Evolutionary conservation across 2,329 filamentous ascomycete genomes (phyloP).

Genomic region (Xylaria sp.): DNA sequence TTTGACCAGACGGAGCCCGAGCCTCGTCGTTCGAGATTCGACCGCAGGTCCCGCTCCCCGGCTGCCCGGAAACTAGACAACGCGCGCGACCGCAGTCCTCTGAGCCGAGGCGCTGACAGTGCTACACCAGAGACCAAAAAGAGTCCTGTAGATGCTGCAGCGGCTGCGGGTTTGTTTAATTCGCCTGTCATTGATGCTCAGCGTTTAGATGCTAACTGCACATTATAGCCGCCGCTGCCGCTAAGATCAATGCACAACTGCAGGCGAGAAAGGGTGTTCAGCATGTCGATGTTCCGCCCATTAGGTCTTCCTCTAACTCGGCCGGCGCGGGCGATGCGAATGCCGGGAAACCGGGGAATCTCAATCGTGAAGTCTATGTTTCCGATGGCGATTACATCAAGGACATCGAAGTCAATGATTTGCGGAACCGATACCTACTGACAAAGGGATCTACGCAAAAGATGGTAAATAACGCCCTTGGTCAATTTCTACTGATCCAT

Average conservation of each 20-base stretch:
- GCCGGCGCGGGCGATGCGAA: constrained; percentile 52
- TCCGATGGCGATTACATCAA: constrained; percentile 98
- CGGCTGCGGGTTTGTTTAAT: constrained; percentile 74
- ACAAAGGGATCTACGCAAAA: constrained; percentile 98
- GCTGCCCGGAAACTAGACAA: constrained; percentile 73
- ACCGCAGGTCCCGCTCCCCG: constrained; percentile 90
- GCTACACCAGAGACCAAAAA: constrained; percentile 56
- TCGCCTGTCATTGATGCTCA: constrained; percentile 10
- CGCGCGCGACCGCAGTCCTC: constrained; percentile 82
- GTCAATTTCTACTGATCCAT: constrained; percentile 72
- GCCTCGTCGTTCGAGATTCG: constrained; percentile 82
- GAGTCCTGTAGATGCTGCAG: constrained; percentile 72
- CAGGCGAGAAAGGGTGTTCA: constrained; percentile 90
- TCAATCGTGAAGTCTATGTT: constrained; percentile 91
- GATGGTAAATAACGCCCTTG: constrained; percentile 93
- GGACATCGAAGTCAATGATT: constrained; percentile 98
- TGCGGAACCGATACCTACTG: constrained; percentile 95
- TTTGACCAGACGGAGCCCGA: constrained; percentile 93
- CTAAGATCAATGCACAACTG: constrained; percentile 84
- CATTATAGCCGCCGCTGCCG: constrained; percentile 80
- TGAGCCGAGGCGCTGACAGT: constrained; percentile 58
- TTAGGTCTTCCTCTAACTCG: constrained; percentile 66
- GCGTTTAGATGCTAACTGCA: constrained; percentile 40
- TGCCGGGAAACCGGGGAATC: constrained; percentile 57
- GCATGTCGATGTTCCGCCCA: constrained; percentile 88